These are phyloP conservation scores for Martensiomyces pterosporus DNA, from an alignment of 192 early-diverging fungal genomes.

Conservation along the genomic window DNA sequence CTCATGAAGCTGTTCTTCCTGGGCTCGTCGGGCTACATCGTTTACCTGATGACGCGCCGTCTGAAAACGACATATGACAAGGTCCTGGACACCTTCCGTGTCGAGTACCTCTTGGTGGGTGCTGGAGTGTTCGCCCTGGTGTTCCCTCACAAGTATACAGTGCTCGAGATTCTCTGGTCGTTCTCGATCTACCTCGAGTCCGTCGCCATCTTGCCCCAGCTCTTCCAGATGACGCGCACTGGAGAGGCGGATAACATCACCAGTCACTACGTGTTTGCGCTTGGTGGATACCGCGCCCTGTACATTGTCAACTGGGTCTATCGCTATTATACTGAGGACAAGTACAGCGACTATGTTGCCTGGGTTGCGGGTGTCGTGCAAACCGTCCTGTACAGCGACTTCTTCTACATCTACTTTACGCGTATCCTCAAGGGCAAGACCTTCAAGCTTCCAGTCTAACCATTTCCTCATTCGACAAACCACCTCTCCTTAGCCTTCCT, in stretches of 20 bases:
- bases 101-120: conserved; percentile 79
- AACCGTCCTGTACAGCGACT: conserved; percentile 94
- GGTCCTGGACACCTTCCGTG: conserved; percentile 82
- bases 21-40: conserved; percentile 74
- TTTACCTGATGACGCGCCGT: conserved; percentile 82
- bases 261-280: conserved; percentile 96
- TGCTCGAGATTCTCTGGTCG: conserved; percentile 84
- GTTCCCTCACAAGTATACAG: conserved; percentile 66
- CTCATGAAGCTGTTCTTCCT: conserved; percentile 97
- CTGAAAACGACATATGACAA: conserved; percentile 93
- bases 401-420: conserved; percentile 95
- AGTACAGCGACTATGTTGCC: conserved; percentile 77
- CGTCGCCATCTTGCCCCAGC: conserved; percentile 95
- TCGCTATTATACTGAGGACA: conserved; percentile 67
- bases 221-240: conserved; percentile 95
- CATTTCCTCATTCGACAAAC: no score
- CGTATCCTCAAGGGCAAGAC: conserved; percentile 47
- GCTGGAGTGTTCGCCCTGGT: conserved; percentile 67
- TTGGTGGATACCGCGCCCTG: conserved; percentile 86
- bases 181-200: conserved; percentile 97
- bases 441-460: conserved; percentile 52
- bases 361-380: conserved; percentile 90
- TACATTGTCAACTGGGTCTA: conserved; percentile 97
- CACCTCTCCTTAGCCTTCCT: not conserved
- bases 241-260: conserved; percentile 99